Conservation (phyloP, 768 basidiomycete species). For the Crucibulum laeve region DNA sequence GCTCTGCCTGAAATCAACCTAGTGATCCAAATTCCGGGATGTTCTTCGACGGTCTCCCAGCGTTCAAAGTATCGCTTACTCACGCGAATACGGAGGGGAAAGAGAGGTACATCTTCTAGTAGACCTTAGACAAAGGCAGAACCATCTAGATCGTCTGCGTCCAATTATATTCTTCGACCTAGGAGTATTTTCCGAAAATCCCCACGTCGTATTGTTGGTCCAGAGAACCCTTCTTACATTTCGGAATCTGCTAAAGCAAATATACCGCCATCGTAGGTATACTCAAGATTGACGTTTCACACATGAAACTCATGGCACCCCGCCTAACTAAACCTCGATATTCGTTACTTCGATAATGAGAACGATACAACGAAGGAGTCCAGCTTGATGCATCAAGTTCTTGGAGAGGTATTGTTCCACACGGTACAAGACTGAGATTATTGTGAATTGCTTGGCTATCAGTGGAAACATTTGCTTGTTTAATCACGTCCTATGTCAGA, state of each 20-base stretch:
- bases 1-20: too few species aligned
- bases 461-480: constrained; percentile 3
- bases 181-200: constrained; percentile 36
- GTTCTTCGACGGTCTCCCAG: constrained; percentile 27
- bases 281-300: constrained; percentile 30
- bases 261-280: constrained; percentile 22
- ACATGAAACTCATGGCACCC: constrained; percentile 32
- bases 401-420: constrained; percentile 25
- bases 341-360: constrained; percentile 15
- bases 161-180: constrained; percentile 28
- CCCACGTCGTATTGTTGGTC: constrained; percentile 25
- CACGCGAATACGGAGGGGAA: constrained; percentile 7
- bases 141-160: constrained; percentile 30
- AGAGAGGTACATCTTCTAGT: constrained; percentile 26
- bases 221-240: constrained; percentile 26
- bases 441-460: constrained; percentile 15
- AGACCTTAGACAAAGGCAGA: constrained; percentile 25
- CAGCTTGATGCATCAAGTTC: constrained; percentile 8
- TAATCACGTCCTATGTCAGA: neutral
- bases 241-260: constrained; percentile 26
- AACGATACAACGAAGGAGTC: too few species aligned
- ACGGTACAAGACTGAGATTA: constrained; percentile 18
- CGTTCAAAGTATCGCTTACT: constrained; percentile 1
- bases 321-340: constrained; percentile 23
- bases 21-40: constrained; percentile 27